Percentiles rank a stretch among this genome's conserved stretches.
Conservation (phyloP, 331 rosid species). For the Cucumis variabilis region DNA sequence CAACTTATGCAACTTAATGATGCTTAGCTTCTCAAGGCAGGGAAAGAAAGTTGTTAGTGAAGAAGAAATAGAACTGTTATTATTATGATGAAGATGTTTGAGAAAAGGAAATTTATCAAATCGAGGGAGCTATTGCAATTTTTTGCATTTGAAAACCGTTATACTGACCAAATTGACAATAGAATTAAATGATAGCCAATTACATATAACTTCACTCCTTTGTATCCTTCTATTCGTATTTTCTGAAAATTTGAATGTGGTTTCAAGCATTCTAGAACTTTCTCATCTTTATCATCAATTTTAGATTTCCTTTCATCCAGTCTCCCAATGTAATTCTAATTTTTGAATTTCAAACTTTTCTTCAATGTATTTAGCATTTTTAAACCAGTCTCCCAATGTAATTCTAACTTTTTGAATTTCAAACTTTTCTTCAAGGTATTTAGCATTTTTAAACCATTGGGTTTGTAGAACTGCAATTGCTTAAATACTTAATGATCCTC, state of each 20-base stretch:
- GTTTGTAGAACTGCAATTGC: neutral
- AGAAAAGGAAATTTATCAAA: conserved; percentile 17
- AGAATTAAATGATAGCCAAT: conserved; percentile 9
- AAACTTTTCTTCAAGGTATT: no score
- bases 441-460: neutral
- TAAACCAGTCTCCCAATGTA: no score
- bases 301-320: no score
- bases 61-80: neutral
- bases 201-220: neutral
- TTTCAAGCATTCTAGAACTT: neutral
- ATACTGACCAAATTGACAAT: neutral
- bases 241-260: neutral
- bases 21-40: neutral
- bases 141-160: neutral
- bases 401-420: no score
- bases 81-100: neutral
- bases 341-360: neutral
- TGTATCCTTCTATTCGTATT: neutral
- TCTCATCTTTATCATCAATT: neutral
- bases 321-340: neutral
- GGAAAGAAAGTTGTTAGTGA: neutral
- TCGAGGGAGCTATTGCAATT: neutral
- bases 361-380: no score
- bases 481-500: neutral
- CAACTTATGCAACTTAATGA: neutral